Evolutionary conservation across 805 yeast species (phyloP).

Genomic region (Metschnikowia orientalis): DNA sequence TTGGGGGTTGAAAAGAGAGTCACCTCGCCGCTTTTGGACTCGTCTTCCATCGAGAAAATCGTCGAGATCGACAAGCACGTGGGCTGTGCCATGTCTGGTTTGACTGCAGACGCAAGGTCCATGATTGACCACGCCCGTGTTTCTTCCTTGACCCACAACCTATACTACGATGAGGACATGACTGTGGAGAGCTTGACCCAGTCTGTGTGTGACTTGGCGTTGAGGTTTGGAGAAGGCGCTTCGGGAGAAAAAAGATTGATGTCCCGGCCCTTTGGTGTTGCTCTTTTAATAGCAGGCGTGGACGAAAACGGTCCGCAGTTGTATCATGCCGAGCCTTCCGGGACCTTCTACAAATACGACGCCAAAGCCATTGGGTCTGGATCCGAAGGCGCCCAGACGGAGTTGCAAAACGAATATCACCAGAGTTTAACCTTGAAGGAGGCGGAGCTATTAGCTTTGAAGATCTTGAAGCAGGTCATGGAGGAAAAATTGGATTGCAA

Average conservation of each 20-base stretch:
- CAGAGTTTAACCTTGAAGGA: conserved; percentile 85
- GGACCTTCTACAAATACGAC: conserved; percentile 94
- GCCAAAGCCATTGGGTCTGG: conserved; percentile 99
- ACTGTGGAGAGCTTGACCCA: conserved; percentile 93
- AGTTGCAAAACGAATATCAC: conserved; percentile 94
- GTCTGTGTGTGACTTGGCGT: conserved; percentile 92
- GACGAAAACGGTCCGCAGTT: conserved; percentile 96
- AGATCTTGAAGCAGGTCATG: conserved; percentile 95
- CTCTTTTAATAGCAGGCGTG: conserved; percentile 88
- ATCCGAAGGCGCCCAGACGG: conserved; percentile 98
- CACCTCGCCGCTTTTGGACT: conserved; percentile 85
- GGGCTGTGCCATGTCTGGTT: conserved; percentile 98
- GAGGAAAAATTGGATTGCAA: conserved; percentile 95
- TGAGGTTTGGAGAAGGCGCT: conserved; percentile 96
- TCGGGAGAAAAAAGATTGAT: conserved; percentile 90
- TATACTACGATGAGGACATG: conserved; percentile 89
- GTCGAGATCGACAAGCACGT: conserved; percentile 91
- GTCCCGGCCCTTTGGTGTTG: conserved; percentile 99
- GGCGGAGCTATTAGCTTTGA: conserved; percentile 85
- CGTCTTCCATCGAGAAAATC: conserved; percentile 91
- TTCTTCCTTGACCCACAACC: conserved; percentile 76
- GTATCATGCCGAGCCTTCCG: conserved; percentile 98
- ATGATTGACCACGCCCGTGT: conserved; percentile 99
- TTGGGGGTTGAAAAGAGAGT: conserved; percentile 97
- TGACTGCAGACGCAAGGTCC: conserved; percentile 97